A percentile compares a stretch with the other conserved stretches of the same genome.
Conservation (phyloP, 1,284 basidiomycete species). For the Ceratobasidium theobromae region DNA sequence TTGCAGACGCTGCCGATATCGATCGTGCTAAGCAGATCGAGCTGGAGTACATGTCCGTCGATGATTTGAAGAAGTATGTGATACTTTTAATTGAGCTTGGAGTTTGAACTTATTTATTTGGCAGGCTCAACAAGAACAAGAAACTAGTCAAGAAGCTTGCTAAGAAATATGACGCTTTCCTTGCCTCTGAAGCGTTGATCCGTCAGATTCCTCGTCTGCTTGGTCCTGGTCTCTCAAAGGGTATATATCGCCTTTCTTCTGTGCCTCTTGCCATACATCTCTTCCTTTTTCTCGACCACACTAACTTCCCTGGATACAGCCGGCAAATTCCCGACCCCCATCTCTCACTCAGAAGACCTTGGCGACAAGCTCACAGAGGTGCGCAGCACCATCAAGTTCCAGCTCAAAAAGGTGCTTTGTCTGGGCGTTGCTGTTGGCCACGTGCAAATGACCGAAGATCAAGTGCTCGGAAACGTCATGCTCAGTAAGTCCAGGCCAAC, state of each 20-base stretch:
- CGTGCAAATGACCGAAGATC: conserved; percentile 97
- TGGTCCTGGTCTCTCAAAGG: conserved; percentile 99
- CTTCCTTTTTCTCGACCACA: not conserved
- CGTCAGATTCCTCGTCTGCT: conserved; percentile 99
- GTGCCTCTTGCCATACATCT: too few relatives aligned
- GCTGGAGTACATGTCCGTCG: conserved; percentile 98
- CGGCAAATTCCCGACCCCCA: conserved; percentile 98
- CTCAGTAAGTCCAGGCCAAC: conserved; percentile 59
- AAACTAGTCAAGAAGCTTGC: conserved; percentile 99
- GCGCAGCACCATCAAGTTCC: conserved; percentile 98
- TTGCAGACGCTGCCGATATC: conserved; percentile 98
- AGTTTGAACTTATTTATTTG: not conserved
- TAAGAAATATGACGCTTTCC: conserved; percentile 99
- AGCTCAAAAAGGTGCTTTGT: conserved; percentile 99
- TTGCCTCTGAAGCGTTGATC: conserved; percentile 97
- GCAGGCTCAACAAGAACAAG: conserved; percentile 98
- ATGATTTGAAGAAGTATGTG: conserved; percentile 95
- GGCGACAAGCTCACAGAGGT: conserved; percentile 92
- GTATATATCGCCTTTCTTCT: conserved; percentile 52
- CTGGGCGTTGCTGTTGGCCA: conserved; percentile 98
- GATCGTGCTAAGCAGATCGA: conserved; percentile 98
- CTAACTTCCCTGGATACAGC: conserved; percentile 51
- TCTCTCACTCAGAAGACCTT: conserved; percentile 93
- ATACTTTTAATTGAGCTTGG: conserved; percentile 38
- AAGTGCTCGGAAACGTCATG: conserved; percentile 97